Evolutionary conservation across 202 grass and related monocot species (phyloP).

Genomic region (Panicum hallii): DNA sequence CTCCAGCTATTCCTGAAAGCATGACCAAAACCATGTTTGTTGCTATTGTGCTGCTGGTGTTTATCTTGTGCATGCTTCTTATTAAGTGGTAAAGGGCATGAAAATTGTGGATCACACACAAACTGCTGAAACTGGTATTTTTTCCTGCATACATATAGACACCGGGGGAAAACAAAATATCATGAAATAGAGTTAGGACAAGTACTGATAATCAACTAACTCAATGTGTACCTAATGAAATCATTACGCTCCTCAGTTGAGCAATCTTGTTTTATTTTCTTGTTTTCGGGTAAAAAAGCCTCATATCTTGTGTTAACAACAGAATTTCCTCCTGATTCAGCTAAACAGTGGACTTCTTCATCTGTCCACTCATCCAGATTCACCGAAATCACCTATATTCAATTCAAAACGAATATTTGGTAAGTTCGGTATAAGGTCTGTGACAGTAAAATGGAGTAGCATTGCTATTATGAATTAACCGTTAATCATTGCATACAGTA

Average conservation of each 20-base stretch:
- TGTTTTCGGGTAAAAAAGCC: slow-evolving; percentile 76
- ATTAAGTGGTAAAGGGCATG: slow-evolving; percentile 48
- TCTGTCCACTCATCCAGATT: slow-evolving; percentile 98
- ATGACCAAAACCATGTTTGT: slow-evolving; percentile 60
- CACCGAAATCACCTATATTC: slow-evolving; percentile 75
- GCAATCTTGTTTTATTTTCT: slow-evolving; percentile 77
- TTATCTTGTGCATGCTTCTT: slow-evolving; percentile 63
- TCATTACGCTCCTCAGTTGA: slow-evolving; percentile 70
- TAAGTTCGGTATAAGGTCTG: slow-evolving; percentile 9
- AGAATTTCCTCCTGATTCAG: slow-evolving; percentile 75
- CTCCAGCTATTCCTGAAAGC: slow-evolving; percentile 89
- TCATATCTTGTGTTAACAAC: slow-evolving; percentile 82
- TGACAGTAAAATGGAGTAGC: background rate
- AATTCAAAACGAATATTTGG: background rate
- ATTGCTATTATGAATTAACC: background rate
- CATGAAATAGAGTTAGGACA: background rate
- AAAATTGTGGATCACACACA: slow-evolving; percentile 60
- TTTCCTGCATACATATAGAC: slow-evolving; percentile 59
- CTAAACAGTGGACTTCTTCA: slow-evolving; percentile 83
- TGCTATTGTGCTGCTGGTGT: slow-evolving; percentile 54
- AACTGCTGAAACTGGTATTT: slow-evolving; percentile 92
- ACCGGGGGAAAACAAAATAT: background rate
- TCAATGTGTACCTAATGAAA: slow-evolving; percentile 71
- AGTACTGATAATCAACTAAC: background rate
- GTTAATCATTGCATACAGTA: background rate